A percentile compares a stretch with the other conserved stretches of the same genome.
Evolutionary conservation across 1,284 basidiomycete genomes (phyloP).

Genomic region (Pseudozyma sp.): DNA sequence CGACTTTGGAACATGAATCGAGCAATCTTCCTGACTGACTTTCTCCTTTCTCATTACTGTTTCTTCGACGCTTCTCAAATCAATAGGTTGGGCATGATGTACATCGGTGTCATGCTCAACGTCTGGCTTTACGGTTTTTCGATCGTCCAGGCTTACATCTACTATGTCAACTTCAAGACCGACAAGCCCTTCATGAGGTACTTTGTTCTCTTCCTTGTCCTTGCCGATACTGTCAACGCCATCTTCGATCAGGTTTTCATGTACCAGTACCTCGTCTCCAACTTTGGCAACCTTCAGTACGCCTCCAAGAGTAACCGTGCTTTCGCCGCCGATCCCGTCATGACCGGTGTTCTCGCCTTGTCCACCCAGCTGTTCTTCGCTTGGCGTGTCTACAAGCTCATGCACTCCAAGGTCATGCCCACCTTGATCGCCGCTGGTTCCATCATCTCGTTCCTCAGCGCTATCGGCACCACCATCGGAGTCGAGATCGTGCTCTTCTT

Average conservation of each 20-base stretch:
- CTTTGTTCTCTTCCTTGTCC: conserved; percentile 56
- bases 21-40: background rate
- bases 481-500: conserved; percentile 56
- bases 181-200: conserved; percentile 58
- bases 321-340: conserved; percentile 57
- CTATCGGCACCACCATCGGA: conserved; percentile 59
- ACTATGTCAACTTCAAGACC: conserved; percentile 56
- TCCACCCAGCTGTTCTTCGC: conserved; percentile 64
- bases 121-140: conserved; percentile 62
- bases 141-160: conserved; percentile 61
- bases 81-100: conserved; percentile 57
- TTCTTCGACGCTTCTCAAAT: background rate
- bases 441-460: conserved; percentile 47
- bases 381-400: conserved; percentile 62
- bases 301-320: conserved; percentile 45
- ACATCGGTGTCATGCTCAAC: conserved; percentile 63
- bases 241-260: conserved; percentile 57
- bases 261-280: conserved; percentile 60
- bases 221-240: conserved; percentile 55
- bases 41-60: background rate
- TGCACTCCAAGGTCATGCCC: conserved; percentile 54
- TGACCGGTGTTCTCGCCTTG: conserved; percentile 61
- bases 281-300: conserved; percentile 58
- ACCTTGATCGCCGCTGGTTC: conserved; percentile 44
- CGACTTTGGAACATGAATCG: background rate